phyloP scores from a whole-genome alignment of 257 asterid genomes.

The Solanum microdontum region DNA sequence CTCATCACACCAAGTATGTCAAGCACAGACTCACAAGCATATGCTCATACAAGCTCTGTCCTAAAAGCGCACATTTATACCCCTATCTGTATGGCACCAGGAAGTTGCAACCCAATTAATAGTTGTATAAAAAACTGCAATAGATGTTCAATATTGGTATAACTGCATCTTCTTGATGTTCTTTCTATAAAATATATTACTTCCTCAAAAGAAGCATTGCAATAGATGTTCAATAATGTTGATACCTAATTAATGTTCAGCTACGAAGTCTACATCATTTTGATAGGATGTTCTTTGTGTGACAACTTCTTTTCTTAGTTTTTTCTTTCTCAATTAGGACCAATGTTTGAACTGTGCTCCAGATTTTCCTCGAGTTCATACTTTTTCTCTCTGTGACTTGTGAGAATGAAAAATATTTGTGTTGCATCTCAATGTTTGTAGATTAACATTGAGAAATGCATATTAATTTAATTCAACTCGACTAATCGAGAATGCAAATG shows the following conservation, averaged over 20 bases:
- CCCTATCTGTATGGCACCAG: too few species aligned
- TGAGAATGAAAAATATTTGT: background rate
- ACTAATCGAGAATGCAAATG: background rate
- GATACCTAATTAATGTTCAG: background rate
- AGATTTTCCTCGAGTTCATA: background rate
- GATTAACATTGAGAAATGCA: background rate
- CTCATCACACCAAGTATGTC: background rate
- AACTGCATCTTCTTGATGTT: background rate
- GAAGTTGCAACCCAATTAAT: background rate
- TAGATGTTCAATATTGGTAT: background rate
- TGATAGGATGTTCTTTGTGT: background rate
- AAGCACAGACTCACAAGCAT: background rate
- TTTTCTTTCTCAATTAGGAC: background rate
- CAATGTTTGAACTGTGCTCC: background rate
- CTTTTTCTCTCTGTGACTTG: background rate
- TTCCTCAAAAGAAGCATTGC: background rate
- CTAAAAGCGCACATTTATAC: background rate
- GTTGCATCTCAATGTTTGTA: background rate
- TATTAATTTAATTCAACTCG: background rate
- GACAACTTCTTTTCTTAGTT: background rate
- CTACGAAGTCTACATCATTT: background rate
- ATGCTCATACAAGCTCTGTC: background rate
- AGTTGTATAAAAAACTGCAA: background rate
- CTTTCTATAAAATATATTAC: background rate
- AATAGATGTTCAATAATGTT: background rate